A percentile compares a stretch with the other conserved stretches of the same genome.
phyloP scores from a whole-genome alignment of 257 asterid genomes.

The Penstemon eatonii region DNA sequence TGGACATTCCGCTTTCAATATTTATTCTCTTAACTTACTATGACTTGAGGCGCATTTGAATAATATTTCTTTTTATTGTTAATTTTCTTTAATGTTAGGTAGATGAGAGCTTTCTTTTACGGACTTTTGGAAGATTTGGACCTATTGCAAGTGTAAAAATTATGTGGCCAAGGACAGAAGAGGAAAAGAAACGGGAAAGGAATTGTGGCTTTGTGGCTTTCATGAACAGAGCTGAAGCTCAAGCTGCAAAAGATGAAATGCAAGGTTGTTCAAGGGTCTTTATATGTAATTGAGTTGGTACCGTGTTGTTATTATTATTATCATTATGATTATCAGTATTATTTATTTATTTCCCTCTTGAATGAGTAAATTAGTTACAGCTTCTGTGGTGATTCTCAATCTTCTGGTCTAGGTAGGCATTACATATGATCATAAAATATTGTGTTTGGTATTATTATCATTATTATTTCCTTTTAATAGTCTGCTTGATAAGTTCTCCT shows the following conservation, averaged over 20 bases:
- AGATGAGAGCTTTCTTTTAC: slow-evolving; percentile 88
- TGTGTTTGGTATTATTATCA: not conserved
- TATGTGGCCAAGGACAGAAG: slow-evolving; percentile 99
- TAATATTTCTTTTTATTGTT: no score
- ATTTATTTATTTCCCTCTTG: not conserved
- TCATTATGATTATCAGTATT: no score
- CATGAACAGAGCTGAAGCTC: slow-evolving; percentile 91
- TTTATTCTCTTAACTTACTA: not conserved
- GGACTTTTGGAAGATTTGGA: slow-evolving; percentile 97
- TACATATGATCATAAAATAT: slow-evolving; percentile 5
- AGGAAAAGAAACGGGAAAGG: slow-evolving; percentile 79
- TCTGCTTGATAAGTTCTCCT: not conserved
- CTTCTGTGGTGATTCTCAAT: not conserved
- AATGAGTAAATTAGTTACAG: not conserved
- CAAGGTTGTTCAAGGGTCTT: slow-evolving; percentile 54
- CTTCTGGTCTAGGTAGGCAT: not conserved
- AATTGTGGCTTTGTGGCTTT: slow-evolving; percentile 97
- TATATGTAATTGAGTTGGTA: slow-evolving; percentile 2
- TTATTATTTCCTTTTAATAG: not conserved
- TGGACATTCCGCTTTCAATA: not conserved
- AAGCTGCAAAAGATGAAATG: slow-evolving; percentile 98
- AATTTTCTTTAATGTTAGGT: slow-evolving; percentile 46
- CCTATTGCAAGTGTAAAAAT: slow-evolving; percentile 97
- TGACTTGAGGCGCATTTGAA: no score
- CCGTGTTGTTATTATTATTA: not conserved